Evolutionary conservation across 345 rosid genomes (phyloP).

Genomic region (Chamaenerion angustifolium): DNA sequence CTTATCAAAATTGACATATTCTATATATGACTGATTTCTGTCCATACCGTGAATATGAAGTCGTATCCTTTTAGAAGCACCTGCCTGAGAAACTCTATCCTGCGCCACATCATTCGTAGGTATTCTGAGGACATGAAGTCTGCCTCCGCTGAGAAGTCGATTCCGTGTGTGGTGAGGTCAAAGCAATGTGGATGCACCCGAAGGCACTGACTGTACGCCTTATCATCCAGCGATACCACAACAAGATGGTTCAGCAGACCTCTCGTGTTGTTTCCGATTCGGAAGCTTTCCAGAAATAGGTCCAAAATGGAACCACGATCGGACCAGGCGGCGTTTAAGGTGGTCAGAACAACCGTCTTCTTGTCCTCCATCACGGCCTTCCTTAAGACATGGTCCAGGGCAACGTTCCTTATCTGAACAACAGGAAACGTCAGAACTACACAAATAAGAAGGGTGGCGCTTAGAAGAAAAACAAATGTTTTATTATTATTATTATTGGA

Average conservation of each 20-base stretch:
- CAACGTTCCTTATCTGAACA: not conserved
- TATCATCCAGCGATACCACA: constrained; percentile 35
- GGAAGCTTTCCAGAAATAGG: constrained; percentile 43
- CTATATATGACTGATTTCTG: too few species aligned
- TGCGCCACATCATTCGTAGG: constrained; percentile 61
- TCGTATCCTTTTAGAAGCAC: constrained; percentile 44
- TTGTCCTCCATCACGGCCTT: constrained; percentile 17
- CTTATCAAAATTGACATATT: too few species aligned
- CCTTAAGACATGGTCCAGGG: constrained; percentile 7
- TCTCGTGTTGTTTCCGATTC: constrained; percentile 29
- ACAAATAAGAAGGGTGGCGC: too few species aligned
- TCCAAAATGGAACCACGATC: constrained; percentile 41
- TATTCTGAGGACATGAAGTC: constrained; percentile 38
- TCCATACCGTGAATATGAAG: constrained; percentile 68
- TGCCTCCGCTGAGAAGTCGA: constrained; percentile 31
- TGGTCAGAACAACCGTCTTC: constrained; percentile 50
- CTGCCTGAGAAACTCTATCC: constrained; percentile 31
- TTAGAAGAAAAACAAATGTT: too few species aligned
- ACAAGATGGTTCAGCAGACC: constrained; percentile 34
- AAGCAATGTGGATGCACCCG: constrained; percentile 34
- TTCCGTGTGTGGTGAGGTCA: constrained; percentile 15
- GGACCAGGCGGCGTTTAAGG: constrained; percentile 58
- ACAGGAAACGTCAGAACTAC: too few species aligned
- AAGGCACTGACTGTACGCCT: constrained; percentile 37
- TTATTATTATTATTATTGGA: too few species aligned